Evolutionary conservation across 176 grass and related monocot genomes (phyloP).

Genomic region (sorghum (Sorghum bicolor)): DNA sequence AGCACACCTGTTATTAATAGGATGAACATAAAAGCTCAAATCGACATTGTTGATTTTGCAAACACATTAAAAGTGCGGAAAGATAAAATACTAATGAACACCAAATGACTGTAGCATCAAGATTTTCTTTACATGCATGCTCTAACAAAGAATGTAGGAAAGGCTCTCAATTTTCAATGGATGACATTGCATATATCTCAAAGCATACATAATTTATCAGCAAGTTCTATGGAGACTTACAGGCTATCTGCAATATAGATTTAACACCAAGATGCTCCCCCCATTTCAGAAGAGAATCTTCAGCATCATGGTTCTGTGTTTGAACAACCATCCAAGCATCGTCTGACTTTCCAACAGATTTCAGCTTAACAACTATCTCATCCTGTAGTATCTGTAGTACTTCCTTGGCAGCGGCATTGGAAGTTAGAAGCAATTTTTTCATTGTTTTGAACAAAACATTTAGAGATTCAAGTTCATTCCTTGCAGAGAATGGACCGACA

Average conservation of each 20-base stretch:
- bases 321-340: conserved; percentile 34
- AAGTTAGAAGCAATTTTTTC: conserved; percentile 36
- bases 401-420: conserved; percentile 32
- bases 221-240: conserved; percentile 53
- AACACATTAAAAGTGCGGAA: not conserved
- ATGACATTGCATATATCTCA: not conserved
- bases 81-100: not conserved
- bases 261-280: conserved; percentile 67
- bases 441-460: conserved; percentile 54
- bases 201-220: conserved; percentile 27
- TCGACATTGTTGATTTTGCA: not conserved
- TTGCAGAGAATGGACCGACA: conserved; percentile 67
- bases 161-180: not conserved
- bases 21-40: not conserved
- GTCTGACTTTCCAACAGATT: conserved; percentile 31
- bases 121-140: not conserved
- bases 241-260: conserved; percentile 74
- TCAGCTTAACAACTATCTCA: conserved; percentile 47
- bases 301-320: conserved; percentile 38
- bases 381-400: conserved; percentile 47
- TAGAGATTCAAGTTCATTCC: conserved; percentile 88
- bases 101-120: not conserved
- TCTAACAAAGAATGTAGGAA: not conserved
- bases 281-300: conserved; percentile 77
- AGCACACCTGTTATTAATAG: not conserved